These are phyloP conservation scores for Paecilomyces variotii DNA, from an alignment of 2,329 filamentous ascomycete genomes.

Conservation along the genomic window DNA sequence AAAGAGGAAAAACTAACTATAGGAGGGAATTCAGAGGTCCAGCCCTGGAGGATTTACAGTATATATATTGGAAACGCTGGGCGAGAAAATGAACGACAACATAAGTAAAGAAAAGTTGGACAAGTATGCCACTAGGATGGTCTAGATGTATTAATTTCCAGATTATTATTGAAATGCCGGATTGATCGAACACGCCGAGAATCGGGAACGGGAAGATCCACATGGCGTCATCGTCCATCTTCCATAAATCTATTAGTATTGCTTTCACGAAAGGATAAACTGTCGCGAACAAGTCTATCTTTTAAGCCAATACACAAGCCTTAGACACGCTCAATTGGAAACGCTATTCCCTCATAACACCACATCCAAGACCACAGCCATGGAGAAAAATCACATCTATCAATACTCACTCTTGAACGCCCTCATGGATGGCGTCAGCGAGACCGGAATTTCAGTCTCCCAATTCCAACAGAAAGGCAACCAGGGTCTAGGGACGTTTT, in stretches of 20 bases:
- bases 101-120: too few relatives aligned
- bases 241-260: not conserved
- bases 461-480: slow-evolving; percentile 41
- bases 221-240: not conserved
- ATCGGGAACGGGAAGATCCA: not conserved
- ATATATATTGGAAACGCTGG: too few relatives aligned
- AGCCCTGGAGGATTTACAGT: not conserved
- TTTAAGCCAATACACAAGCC: not conserved
- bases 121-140: too few relatives aligned
- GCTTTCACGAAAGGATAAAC: not conserved
- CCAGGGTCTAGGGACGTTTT: slow-evolving; percentile 43
- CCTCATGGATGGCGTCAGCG: slow-evolving; percentile 38
- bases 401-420: slow-evolving; percentile 38
- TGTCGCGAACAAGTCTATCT: not conserved
- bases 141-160: too few relatives aligned
- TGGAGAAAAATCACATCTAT: slow-evolving; percentile 35
- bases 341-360: not conserved
- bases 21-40: too few relatives aligned
- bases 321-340: not conserved
- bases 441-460: slow-evolving; percentile 40
- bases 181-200: too few relatives aligned
- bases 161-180: too few relatives aligned
- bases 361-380: not conserved
- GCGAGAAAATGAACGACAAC: too few relatives aligned
- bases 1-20: too few relatives aligned